A percentile compares a stretch with the other conserved stretches of the same genome.
Evolutionary conservation across 2,329 filamentous ascomycete genomes (phyloP).

Genomic region (Fusarium virguliforme): DNA sequence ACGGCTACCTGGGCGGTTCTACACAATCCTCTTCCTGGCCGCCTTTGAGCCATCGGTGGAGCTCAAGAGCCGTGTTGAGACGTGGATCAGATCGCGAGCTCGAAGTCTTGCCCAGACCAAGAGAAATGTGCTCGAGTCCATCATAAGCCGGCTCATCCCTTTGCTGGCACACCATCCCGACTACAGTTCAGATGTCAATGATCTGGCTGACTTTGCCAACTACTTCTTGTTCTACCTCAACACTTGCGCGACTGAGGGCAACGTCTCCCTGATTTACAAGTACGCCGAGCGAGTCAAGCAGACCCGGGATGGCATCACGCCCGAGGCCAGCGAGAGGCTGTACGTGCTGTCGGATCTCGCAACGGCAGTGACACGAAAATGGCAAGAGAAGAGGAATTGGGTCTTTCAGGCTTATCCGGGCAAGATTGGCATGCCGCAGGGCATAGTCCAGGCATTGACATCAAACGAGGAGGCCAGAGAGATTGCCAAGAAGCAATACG

Average conservation of each 20-base stretch:
- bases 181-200: slow-evolving; percentile 77
- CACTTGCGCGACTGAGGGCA: slow-evolving; percentile 86
- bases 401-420: slow-evolving; percentile 86
- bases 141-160: slow-evolving; percentile 87
- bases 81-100: slow-evolving; percentile 89
- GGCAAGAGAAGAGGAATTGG: slow-evolving; percentile 89
- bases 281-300: slow-evolving; percentile 95
- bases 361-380: slow-evolving; percentile 85
- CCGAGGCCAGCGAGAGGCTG: slow-evolving; percentile 78
- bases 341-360: slow-evolving; percentile 92
- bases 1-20: slow-evolving; percentile 82
- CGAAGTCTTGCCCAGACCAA: slow-evolving; percentile 73
- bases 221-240: slow-evolving; percentile 93
- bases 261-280: slow-evolving; percentile 90
- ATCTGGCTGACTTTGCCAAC: slow-evolving; percentile 85
- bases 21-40: slow-evolving; percentile 89
- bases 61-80: slow-evolving; percentile 82
- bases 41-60: slow-evolving; percentile 88
- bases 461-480: slow-evolving; percentile 85
- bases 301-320: slow-evolving; percentile 83
- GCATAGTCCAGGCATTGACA: slow-evolving; percentile 82
- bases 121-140: slow-evolving; percentile 81
- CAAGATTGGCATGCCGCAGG: slow-evolving; percentile 85
- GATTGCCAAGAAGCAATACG: slow-evolving; percentile 88
- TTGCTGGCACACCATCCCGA: slow-evolving; percentile 95